Evolutionary conservation across 805 yeast genomes (phyloP).

Genomic region (Grigorovia yakushimaensis): DNA sequence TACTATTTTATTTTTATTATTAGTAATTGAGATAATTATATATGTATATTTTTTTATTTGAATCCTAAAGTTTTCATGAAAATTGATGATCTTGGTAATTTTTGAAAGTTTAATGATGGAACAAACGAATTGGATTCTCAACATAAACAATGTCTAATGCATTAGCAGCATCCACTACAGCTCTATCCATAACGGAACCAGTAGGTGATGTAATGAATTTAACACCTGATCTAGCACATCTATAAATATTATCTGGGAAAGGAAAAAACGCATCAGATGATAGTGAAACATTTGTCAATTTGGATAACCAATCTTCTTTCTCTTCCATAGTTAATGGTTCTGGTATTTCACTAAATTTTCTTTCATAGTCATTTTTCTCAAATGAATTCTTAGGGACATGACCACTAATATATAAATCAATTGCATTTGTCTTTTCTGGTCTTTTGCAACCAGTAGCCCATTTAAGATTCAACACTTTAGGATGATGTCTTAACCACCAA

Average conservation of each 20-base stretch:
- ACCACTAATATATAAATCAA: constrained; percentile 83
- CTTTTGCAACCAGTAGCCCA: constrained; percentile 98
- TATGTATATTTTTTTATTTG: too few species aligned
- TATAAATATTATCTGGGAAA: constrained; percentile 97
- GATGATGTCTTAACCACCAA: constrained; percentile 99
- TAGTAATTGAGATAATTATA: not conserved
- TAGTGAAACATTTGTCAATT: constrained; percentile 78
- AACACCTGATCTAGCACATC: constrained; percentile 96
- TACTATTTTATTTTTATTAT: not conserved
- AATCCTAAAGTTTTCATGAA: not conserved
- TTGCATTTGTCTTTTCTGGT: constrained; percentile 97
- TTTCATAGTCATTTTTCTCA: constrained; percentile 83
- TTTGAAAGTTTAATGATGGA: constrained; percentile 69
- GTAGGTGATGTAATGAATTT: constrained; percentile 93
- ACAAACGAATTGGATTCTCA: constrained; percentile 93
- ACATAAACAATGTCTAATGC: constrained; percentile 82
- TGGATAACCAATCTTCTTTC: constrained; percentile 75
- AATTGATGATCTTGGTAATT: not conserved
- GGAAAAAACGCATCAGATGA: constrained; percentile 99
- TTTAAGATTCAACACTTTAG: constrained; percentile 80
- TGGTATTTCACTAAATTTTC: constrained; percentile 80
- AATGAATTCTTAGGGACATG: constrained; percentile 90
- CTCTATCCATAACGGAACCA: constrained; percentile 96
- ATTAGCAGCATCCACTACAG: constrained; percentile 93
- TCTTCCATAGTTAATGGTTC: constrained; percentile 72